Conservation (phyloP, 148 eudicot species). For the Camellia sinensis region DNA sequence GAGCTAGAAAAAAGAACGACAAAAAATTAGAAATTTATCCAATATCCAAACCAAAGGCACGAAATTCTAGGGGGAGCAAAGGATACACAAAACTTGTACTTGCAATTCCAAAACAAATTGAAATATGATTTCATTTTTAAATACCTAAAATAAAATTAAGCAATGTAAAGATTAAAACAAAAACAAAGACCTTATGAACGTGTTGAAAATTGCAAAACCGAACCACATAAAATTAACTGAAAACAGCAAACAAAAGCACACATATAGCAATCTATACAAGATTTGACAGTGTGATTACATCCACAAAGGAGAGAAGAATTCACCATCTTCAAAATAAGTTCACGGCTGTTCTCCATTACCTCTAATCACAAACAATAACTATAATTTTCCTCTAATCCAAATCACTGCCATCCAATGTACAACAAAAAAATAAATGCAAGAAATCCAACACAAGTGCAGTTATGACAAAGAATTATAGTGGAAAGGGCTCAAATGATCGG, state of each 20-base stretch:
- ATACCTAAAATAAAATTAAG: background rate
- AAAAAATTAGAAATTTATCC: constrained; percentile 2
- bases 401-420: background rate
- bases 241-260: background rate
- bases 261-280: background rate
- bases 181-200: background rate
- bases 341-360: too few relatives aligned
- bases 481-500: background rate
- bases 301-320: background rate
- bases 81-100: background rate
- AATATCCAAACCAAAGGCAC: background rate
- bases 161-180: background rate
- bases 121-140: background rate
- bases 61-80: background rate
- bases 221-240: background rate
- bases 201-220: background rate
- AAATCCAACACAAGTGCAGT: too few relatives aligned
- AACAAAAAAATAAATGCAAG: background rate
- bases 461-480: too few relatives aligned
- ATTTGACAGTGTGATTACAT: background rate
- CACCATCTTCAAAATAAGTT: background rate
- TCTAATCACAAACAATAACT: background rate
- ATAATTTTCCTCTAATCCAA: background rate
- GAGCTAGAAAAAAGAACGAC: constrained; percentile 5
- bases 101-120: background rate